These are phyloP conservation scores for Flaveria floridana DNA, from an alignment of 140 eudicot species.

Conservation along the genomic window DNA sequence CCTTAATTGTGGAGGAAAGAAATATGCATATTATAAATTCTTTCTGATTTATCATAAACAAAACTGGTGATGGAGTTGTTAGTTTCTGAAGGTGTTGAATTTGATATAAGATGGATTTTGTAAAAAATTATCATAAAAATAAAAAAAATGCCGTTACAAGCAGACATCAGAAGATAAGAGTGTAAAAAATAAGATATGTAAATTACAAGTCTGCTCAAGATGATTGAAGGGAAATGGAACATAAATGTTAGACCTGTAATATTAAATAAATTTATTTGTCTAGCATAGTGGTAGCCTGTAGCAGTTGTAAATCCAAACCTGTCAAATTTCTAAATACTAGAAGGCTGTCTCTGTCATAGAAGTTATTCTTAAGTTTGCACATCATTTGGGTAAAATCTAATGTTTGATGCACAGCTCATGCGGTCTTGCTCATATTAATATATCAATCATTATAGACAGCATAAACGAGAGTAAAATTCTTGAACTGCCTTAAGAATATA, in stretches of 20 bases:
- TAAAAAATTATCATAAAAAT: background rate
- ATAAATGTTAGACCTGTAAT: background rate
- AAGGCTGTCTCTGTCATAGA: background rate
- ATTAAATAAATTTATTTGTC: background rate
- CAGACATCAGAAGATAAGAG: background rate
- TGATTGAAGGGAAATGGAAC: background rate
- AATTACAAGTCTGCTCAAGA: background rate
- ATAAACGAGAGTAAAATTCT: background rate
- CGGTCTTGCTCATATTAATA: background rate
- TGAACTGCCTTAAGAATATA: background rate
- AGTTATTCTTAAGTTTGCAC: background rate
- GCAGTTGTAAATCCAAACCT: background rate
- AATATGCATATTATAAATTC: background rate
- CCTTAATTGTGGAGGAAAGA: background rate
- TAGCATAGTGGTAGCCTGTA: background rate
- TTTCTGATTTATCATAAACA: background rate
- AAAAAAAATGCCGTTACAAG: background rate
- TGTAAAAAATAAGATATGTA: too few species aligned
- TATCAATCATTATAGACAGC: background rate
- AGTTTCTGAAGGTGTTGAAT: background rate
- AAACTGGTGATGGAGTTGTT: background rate
- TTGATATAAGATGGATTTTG: background rate
- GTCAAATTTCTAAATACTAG: background rate
- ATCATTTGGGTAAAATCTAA: background rate
- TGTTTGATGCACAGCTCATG: background rate